Base-by-base conservation (phyloP, 139 green algal species). In the Nannochloris sp. region DNA sequence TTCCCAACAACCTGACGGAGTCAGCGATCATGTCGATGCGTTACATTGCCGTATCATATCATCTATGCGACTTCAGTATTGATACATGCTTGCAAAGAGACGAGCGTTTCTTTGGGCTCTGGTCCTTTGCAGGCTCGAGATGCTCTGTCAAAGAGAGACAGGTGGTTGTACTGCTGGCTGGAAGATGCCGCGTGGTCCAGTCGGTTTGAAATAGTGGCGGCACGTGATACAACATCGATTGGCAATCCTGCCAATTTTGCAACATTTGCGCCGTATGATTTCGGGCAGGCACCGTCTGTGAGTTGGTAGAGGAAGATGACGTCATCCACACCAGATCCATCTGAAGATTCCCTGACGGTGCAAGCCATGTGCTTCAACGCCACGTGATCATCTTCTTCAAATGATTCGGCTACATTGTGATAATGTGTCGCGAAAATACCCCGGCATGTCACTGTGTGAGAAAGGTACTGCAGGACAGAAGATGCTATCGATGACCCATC, bases 361-460 rank as follows among this genome's bases (percentile, higher is more conserved):
- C 87, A 95, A 1, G 69, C 87, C 89, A 97, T 96, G 79, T 97
- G 91, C 66, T 83, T 82, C 57, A 93, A 72, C 6, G 79, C 68
- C 6, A 95, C 75, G 12, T 48, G 23, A 0, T 74, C 62, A 67
- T 91, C 82, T n/a, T 25, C 44, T 48, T 62, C 73, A 62, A 87
- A 72, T 28, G 84, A 82, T 43, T 90, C 80, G 2, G 70, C 58
- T 2, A 77, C 59, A 46, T 80, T 69, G 74, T 98, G 93, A 75
- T 97, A 99, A 82, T 99, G 94, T 10, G 94, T 99, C 16, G 89
- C 92, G 79, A 99, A 98, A 28, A 99, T 69, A 14, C 84, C 85
- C 25, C 86, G 80, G 79, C 84, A 95, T 63, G 45, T 65, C 2
- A 76, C 53, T 11, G 28, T 8, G 4, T n/a, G 4, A 2, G 69